Evolutionary conservation across 345 rosid species (phyloP).

Genomic region (Brassica carinata): DNA sequence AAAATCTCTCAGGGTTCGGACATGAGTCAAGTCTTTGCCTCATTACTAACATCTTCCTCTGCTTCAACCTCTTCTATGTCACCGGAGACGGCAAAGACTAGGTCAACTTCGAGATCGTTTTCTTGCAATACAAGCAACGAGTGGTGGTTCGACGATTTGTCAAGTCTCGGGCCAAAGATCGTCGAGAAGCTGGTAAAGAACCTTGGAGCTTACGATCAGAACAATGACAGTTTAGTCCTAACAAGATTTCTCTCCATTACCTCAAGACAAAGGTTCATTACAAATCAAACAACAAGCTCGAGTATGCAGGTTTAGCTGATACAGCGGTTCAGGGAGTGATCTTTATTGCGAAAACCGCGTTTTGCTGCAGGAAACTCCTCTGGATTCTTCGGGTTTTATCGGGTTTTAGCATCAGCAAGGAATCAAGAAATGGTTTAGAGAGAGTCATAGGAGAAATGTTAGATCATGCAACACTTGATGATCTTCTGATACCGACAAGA

Average conservation of each 20-base stretch:
- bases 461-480: constrained; percentile 79
- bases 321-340: constrained; percentile 67
- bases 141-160: constrained; percentile 83
- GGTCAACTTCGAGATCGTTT: constrained; percentile 44
- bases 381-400: constrained; percentile 59
- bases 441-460: constrained; percentile 64
- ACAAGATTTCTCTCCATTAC: constrained; percentile 80
- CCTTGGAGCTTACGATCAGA: constrained; percentile 50
- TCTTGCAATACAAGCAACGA: constrained; percentile 45
- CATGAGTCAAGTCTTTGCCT: constrained; percentile 40
- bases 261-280: constrained; percentile 48
- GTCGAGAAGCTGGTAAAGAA: constrained; percentile 53
- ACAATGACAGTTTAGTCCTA: constrained; percentile 57
- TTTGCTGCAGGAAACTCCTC: constrained; percentile 70
- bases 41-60: constrained; percentile 56
- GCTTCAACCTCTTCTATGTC: constrained; percentile 40
- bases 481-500: constrained; percentile 56
- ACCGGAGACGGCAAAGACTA: constrained; percentile 42
- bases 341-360: constrained; percentile 40
- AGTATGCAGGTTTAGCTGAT: constrained; percentile 51
- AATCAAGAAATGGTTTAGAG: constrained; percentile 62
- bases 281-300: constrained; percentile 36
- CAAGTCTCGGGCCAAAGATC: constrained; percentile 50
- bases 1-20: constrained; percentile 66
- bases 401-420: constrained; percentile 53